Evolutionary conservation across 495 filamentous ascomycete species (phyloP), one percentile per base, ranked within the genome.

Genomic region (Endocarpon pusillum): DNA sequence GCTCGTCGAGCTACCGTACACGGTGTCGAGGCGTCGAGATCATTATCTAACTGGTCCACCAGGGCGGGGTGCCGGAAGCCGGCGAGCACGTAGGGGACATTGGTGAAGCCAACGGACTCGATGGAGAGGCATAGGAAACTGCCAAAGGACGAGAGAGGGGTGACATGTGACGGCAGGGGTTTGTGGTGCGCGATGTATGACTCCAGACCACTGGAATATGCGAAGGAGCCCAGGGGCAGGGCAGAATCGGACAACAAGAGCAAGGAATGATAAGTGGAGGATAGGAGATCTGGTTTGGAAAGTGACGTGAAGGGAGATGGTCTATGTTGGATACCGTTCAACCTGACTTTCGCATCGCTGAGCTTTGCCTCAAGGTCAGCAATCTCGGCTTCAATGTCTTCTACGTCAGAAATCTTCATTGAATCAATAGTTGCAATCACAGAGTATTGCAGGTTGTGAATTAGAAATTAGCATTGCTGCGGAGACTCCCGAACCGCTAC

Each of bases 241-340:
- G 89, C 89, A 5, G 89, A 93, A 65, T 99, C 89, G 21, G 89
- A 78, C 44, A 99, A 78, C 9, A 94, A 71, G 33, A 96, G 75
- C 40, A 94, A 77, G 36, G 81, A 71, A 57, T 94, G 89, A 19
- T 64, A 58, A 1, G 56, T 39, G 20, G 35, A 43, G 37, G 30
- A 32, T 24, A 8, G 21, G 38, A 5, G 7, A 28, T 33, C 3
- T 26, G 6, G 11, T 27, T 32, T 14, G 19, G 15, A 28, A 23
- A 18, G 16, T 23, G 19, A 35, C 36, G 19, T 40, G 45, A 36
- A 60, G 40, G 12, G 42, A 46, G 20, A 41, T 32, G 34, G 51
- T 55, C n/a, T n/a, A n/a, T n/a, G n/a, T n/a, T n/a, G n/a, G n/a
- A n/a, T n/a, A n/a, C n/a, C n/a, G n/a, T n/a, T n/a, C n/a, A n/a